phyloP scores from a whole-genome alignment of 2,329 filamentous ascomycete genomes.

The Lecanosticta acicola region DNA sequence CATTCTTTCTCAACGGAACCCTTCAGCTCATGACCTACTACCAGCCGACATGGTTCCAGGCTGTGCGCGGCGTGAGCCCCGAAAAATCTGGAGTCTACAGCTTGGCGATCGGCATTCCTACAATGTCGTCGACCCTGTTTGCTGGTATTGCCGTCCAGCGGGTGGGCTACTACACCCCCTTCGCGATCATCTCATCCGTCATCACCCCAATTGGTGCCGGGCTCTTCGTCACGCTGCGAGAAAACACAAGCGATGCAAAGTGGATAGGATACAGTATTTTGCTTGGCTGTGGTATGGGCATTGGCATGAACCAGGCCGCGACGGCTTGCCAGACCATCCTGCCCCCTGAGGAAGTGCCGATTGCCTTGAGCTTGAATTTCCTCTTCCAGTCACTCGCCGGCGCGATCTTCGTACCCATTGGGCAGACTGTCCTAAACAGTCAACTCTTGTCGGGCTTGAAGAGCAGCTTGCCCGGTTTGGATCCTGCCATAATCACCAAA shows the following conservation, averaged over 20 bases:
- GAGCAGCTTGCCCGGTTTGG: conserved; percentile 9
- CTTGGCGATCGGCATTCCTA: conserved; percentile 40
- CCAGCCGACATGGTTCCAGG: conserved; percentile 11
- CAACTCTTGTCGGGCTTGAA: conserved; percentile 13
- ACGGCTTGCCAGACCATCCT: conserved; percentile 38
- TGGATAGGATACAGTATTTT: conserved; percentile 49
- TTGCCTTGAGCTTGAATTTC: conserved; percentile 36
- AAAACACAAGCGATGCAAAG: conserved; percentile 31
- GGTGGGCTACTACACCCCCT: conserved; percentile 45
- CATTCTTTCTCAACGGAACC: conserved; percentile 17
- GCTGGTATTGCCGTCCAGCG: conserved; percentile 34
- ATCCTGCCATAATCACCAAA: conserved; percentile 27
- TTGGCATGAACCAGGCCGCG: conserved; percentile 38
- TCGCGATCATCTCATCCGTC: conserved; percentile 36
- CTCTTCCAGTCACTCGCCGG: conserved; percentile 41
- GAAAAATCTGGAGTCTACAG: conserved; percentile 42
- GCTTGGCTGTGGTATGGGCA: conserved; percentile 41
- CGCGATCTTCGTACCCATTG: conserved; percentile 39
- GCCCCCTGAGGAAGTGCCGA: conserved; percentile 34
- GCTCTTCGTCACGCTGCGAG: conserved; percentile 40
- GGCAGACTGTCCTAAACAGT: conserved; percentile 29
- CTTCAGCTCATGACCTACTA: conserved; percentile 6
- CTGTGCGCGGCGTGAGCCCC: background rate
- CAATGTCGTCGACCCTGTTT: conserved; percentile 34
- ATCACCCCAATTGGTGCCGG: conserved; percentile 42